A percentile compares a stretch with the other conserved stretches of the same genome.
phyloP scores from a whole-genome alignment of 441 rosid genomes.

The Populus hybrid region DNA sequence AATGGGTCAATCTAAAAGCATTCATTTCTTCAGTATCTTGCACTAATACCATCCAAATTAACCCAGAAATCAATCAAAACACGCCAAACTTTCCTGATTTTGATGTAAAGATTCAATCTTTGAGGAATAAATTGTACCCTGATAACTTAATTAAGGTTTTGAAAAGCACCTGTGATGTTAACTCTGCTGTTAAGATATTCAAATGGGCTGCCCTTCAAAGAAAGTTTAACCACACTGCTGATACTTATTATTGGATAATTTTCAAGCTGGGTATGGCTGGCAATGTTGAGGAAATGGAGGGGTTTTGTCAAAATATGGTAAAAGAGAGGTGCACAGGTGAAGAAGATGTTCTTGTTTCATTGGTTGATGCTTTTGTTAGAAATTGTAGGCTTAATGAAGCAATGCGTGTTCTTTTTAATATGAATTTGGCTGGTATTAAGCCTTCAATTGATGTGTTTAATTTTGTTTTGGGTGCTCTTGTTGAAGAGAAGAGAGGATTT shows the following conservation, averaged over 20 bases:
- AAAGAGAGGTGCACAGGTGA: slow-evolving; percentile 31
- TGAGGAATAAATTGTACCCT: slow-evolving; percentile 34
- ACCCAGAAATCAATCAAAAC: slow-evolving; percentile 21
- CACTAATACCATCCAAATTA: slow-evolving; percentile 21
- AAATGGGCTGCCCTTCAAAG: slow-evolving; percentile 49
- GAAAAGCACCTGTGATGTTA: slow-evolving; percentile 31
- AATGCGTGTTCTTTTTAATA: slow-evolving; percentile 32
- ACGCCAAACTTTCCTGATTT: slow-evolving; percentile 18
- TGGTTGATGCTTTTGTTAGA: slow-evolving; percentile 37
- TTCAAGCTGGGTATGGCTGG: slow-evolving; percentile 54
- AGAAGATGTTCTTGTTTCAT: slow-evolving; percentile 31
- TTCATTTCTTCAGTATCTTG: slow-evolving; percentile 36
- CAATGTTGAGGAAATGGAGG: slow-evolving; percentile 36
- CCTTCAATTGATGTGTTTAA: slow-evolving; percentile 38
- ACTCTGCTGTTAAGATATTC: slow-evolving; percentile 45
- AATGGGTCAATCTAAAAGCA: slow-evolving; percentile 25
- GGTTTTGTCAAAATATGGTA: slow-evolving; percentile 37
- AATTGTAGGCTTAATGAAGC: slow-evolving; percentile 39
- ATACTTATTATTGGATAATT: slow-evolving; percentile 43
- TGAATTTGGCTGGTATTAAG: slow-evolving; percentile 34
- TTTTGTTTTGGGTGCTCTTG: slow-evolving; percentile 39
- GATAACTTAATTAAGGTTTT: slow-evolving; percentile 39
- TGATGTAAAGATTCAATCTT: slow-evolving; percentile 36
- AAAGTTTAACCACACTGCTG: slow-evolving; percentile 42
- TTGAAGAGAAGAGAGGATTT: slow-evolving; percentile 37